These are phyloP conservation scores for Eucalyptus albens DNA, from an alignment of 345 rosid species.

Conservation along the genomic window DNA sequence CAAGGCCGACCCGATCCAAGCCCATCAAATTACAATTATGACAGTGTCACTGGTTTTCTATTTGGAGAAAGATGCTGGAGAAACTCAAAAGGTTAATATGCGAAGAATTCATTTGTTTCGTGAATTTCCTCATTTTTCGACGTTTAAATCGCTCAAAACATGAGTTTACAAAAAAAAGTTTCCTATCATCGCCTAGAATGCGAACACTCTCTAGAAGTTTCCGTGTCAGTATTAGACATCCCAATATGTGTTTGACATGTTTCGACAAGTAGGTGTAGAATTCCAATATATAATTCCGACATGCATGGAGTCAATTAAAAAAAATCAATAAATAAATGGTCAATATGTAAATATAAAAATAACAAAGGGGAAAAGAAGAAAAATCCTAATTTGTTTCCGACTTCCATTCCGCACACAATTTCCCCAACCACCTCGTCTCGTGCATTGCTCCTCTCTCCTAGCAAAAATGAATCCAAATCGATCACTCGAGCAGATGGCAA, in stretches of 20 bases:
- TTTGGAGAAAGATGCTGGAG: background rate
- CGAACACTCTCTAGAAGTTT: accelerated
- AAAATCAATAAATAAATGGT: accelerated
- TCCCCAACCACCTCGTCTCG: no score
- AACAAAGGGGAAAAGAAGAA: accelerated
- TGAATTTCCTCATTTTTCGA: background rate
- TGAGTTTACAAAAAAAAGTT: no score
- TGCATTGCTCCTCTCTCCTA: no score
- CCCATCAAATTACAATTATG: background rate
- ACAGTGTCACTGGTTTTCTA: background rate
- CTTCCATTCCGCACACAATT: no score
- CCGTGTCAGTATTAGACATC: accelerated
- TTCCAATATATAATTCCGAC: accelerated
- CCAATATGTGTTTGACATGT: accelerated
- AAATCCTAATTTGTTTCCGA: no score
- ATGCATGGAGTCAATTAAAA: no score
- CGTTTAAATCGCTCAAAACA: no score
- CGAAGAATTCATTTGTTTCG: background rate
- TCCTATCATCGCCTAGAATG: no score
- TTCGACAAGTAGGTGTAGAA: accelerated
- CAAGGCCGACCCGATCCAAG: background rate
- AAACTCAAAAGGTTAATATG: background rate
- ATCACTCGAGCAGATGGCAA: no score
- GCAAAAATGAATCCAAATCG: no score
- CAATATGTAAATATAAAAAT: no score